Evolutionary conservation across 768 basidiomycete species (phyloP).

Genomic region (Pleurotus platypus): DNA sequence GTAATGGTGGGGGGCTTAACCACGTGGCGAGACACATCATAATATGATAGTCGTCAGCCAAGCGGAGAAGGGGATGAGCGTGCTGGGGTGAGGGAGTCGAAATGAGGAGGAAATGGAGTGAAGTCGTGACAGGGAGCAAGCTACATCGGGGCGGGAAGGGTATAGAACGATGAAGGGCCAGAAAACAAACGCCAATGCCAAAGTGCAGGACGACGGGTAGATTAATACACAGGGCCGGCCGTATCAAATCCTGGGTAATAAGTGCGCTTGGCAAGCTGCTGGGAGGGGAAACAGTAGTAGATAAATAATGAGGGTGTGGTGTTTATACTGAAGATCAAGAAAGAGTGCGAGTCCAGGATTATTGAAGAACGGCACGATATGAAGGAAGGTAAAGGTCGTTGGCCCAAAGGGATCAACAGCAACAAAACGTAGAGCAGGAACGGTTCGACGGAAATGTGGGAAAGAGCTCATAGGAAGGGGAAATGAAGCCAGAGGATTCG

Average conservation of each 20-base stretch:
- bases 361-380: not conserved
- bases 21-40: not conserved
- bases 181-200: not conserved
- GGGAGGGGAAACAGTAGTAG: not conserved
- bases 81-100: not conserved
- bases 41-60: not conserved
- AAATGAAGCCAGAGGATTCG: not conserved
- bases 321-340: not conserved
- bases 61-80: not conserved
- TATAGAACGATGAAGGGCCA: constrained; percentile 1
- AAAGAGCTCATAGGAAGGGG: not conserved
- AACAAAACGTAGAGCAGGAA: not conserved
- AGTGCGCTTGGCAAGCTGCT: not conserved
- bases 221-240: constrained; percentile 8
- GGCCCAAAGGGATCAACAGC: not conserved
- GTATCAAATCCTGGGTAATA: constrained; percentile 5
- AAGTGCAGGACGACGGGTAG: not conserved
- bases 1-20: not conserved
- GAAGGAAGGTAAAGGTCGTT: not conserved
- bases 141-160: not conserved
- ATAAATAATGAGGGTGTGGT: not conserved
- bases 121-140: not conserved
- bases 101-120: not conserved
- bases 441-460: not conserved
- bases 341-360: constrained; percentile 6